Conservation (phyloP, 371 early-diverging fungal genomes). For the Apophysomyces trapeziformis region DNA sequence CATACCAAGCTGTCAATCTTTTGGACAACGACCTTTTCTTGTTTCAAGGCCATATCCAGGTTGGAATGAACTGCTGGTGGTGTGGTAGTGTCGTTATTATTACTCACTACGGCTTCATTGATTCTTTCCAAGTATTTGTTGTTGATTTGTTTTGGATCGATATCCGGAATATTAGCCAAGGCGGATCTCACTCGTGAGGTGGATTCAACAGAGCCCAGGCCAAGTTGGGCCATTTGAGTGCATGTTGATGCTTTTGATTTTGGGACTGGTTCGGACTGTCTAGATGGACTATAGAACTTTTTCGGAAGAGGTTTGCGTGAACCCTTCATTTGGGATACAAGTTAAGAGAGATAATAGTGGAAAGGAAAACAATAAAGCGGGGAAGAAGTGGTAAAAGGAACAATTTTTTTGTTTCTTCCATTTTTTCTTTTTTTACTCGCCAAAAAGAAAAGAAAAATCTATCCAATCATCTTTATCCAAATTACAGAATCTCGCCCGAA, state of each 20-base stretch:
- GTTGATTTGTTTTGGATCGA: conserved; percentile 6
- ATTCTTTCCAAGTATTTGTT: not conserved
- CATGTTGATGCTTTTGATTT: not conserved
- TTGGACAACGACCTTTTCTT: not conserved
- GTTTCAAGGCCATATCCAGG: conserved; percentile 7
- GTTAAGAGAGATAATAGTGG: no score
- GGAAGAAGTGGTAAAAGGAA: not conserved
- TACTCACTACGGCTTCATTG: not conserved
- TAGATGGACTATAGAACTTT: not conserved
- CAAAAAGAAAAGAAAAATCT: conserved; percentile 7
- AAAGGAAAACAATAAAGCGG: not conserved
- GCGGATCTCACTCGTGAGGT: conserved; percentile 5
- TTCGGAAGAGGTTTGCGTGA: not conserved
- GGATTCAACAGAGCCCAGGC: not conserved
- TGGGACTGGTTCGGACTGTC: conserved; percentile 6
- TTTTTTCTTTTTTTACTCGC: conserved; percentile 4
- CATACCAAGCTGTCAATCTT: not conserved
- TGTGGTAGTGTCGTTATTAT: not conserved
- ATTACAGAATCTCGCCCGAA: not conserved
- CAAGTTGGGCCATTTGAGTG: not conserved
- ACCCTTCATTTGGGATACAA: not conserved
- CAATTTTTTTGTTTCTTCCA: conserved; percentile 1
- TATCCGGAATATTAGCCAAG: not conserved
- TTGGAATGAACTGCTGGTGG: not conserved
- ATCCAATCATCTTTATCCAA: not conserved